Evolutionary conservation across 106 monocot species (phyloP), one percentile per base, ranked within the genome.

Genomic region (Posidonia australis): DNA sequence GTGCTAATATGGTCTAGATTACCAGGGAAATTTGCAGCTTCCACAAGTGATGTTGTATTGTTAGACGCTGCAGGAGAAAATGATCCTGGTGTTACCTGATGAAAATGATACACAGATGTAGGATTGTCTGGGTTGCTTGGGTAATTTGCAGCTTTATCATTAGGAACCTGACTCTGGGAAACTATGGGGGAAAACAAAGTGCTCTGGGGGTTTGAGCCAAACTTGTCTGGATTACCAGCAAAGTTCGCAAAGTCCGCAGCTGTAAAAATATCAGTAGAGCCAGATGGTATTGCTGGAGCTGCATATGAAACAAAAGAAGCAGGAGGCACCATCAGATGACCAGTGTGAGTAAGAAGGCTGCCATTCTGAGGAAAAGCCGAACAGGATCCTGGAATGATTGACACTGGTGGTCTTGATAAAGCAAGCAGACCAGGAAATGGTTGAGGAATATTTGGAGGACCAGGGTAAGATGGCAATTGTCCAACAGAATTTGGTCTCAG

Each of bases 141-240:
- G 44, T 17, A 5, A 62, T 42, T 5, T 20, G 36, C 19, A 62
- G 41, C 36, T 42, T 43, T 43, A n/a, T 0, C 19, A 20, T 10
- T 18, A 11, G 22, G 44, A 1, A 43, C n/a, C 1, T 36, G 41
- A 24, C 2, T 0, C 24, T 14, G 9, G 12, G 25, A 22, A n/a
- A 26, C 25, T 9, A 23, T 14, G 14, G 28, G 23, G 24, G 64
- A 64, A 64, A 64, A 64, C 64, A 46, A 64, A 64, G 16, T 61
- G 43, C 46, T 64, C 13, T 16, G 47, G 23, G 44, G 24, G 13
- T 61, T 19, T 10, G 42, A 29, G 9, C 26, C 10, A 49, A 17
- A 25, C 4, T 64, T 64, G 24, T 45, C 64, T 25, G 64, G 64
- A 64, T 64, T 64, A 47, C 64, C 64, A 27, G 64, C 0, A 16